phyloP scores from a whole-genome alignment of 106 monocot species.

The Dendrobium chrysotoxum region DNA sequence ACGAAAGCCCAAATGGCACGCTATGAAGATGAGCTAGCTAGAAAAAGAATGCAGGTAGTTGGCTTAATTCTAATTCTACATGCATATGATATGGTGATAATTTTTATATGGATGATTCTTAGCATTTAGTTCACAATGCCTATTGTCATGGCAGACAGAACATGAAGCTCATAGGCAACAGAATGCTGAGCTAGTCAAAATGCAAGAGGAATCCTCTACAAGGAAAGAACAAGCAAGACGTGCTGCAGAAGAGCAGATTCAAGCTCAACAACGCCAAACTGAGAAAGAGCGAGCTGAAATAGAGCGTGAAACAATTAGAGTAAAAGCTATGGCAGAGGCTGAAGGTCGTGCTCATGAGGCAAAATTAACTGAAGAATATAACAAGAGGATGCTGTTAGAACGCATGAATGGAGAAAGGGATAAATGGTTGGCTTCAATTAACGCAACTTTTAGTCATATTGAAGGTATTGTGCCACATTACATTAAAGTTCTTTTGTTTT shows the following conservation, averaged over 20 bases:
- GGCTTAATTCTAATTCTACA: neutral
- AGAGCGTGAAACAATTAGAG: constrained; percentile 77
- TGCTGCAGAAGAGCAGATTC: constrained; percentile 83
- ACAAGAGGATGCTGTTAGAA: constrained; percentile 72
- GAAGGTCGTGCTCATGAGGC: constrained; percentile 81
- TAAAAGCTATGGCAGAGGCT: constrained; percentile 85
- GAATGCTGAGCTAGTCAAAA: constrained; percentile 86
- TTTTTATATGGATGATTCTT: neutral
- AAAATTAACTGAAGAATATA: constrained; percentile 80
- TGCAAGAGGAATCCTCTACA: constrained; percentile 83
- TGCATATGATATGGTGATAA: neutral
- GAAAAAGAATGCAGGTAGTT: constrained; percentile 93
- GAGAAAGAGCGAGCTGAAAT: constrained; percentile 86
- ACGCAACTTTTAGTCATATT: constrained; percentile 86
- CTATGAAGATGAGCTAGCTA: constrained; percentile 89
- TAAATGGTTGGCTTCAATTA: constrained; percentile 91
- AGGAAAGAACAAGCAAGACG: constrained; percentile 74
- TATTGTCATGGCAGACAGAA: constrained; percentile 49
- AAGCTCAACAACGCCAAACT: constrained; percentile 61
- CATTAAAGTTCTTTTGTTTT: neutral
- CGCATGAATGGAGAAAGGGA: constrained; percentile 80
- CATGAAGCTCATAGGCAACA: constrained; percentile 77
- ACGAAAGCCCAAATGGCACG: constrained; percentile 84
- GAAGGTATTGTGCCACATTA: constrained; percentile 45
- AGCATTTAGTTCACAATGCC: neutral